Conservation (phyloP, 176 grass and related monocot genomes). For the Triticum aestivum region IWGSC_CS_RefSeq_v2.1 NC_057799.1:49482192-49482691, state of each 20-base stretch:
- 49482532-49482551: neutral
- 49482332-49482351: neutral
- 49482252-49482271: neutral
- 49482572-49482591: neutral
- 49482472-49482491: neutral
- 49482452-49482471: neutral
- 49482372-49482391: neutral
- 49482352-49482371: neutral
- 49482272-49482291: constrained; percentile 5
- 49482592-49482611: neutral
- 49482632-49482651: neutral
- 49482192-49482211: neutral
- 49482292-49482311: neutral
- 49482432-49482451: neutral
- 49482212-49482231: neutral
- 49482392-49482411: neutral
- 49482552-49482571: neutral
- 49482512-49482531: neutral
- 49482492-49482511: neutral
- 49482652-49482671: neutral
- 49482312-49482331: neutral
- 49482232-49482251: neutral
- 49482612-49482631: neutral
- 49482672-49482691: neutral
- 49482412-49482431: neutral